Evolutionary conservation across 108 stramenopile species (phyloP).

Genomic region (Cyclotella sp.): DNA sequence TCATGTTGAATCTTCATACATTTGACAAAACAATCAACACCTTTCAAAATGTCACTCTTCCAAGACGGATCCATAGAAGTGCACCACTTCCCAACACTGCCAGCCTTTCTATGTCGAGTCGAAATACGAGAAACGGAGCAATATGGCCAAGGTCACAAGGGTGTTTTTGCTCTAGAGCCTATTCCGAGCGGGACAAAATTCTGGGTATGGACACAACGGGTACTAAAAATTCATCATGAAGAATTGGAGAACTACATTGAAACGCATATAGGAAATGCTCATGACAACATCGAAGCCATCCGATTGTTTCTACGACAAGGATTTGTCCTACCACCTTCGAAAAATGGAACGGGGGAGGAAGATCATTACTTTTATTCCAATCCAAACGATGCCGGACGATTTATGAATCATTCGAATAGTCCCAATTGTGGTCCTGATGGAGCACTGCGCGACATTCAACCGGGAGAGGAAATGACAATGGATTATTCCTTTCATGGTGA

Average conservation of each 20-base stretch:
- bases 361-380: constrained; percentile 30
- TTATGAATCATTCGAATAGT: constrained; percentile 27
- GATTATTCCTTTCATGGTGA: constrained; percentile 35
- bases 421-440: constrained; percentile 41
- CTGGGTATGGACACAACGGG: constrained; percentile 24
- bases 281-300: constrained; percentile 4
- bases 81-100: background rate
- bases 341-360: constrained; percentile 3
- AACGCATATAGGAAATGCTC: background rate
- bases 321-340: constrained; percentile 27
- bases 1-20: too few relatives aligned
- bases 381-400: constrained; percentile 31
- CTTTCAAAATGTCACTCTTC: constrained; percentile 12
- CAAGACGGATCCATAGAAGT: background rate
- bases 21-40: constrained; percentile 10
- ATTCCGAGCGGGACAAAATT: constrained; percentile 18
- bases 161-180: constrained; percentile 4
- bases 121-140: background rate
- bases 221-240: constrained; percentile 13
- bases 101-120: constrained; percentile 12
- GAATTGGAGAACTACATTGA: constrained; percentile 10
- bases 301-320: constrained; percentile 28
- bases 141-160: constrained; percentile 12
- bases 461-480: constrained; percentile 41
- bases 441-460: constrained; percentile 17